These are phyloP conservation scores for Phoma sp. DNA, from an alignment of 2,329 filamentous ascomycete species.

Conservation along the genomic window DNA sequence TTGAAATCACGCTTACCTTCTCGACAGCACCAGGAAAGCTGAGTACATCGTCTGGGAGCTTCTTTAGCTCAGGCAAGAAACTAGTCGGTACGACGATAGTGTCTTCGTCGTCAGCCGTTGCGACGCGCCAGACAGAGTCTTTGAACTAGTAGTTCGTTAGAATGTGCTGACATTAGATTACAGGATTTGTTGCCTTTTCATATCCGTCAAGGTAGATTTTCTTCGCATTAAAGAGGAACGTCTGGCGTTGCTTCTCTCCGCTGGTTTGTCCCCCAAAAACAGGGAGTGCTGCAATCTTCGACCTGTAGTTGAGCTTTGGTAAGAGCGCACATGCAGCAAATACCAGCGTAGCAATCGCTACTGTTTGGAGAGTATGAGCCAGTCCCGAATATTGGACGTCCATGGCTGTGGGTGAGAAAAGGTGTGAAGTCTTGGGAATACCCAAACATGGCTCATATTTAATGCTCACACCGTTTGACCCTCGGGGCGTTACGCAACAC, in stretches of 20 bases:
- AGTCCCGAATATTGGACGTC: conserved; percentile 26
- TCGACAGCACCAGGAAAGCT: conserved; percentile 38
- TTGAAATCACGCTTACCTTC: conserved; percentile 26
- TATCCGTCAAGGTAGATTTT: conserved; percentile 39
- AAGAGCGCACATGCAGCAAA: conserved; percentile 29
- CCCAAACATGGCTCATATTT: conserved; percentile 1
- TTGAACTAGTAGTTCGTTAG: conserved; percentile 35
- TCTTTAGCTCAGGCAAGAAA: conserved; percentile 42
- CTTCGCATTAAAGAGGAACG: conserved; percentile 30
- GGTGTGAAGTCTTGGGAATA: too few species aligned
- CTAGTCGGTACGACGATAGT: conserved; percentile 35
- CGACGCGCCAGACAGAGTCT: conserved; percentile 32
- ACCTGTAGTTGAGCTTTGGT: conserved; percentile 28
- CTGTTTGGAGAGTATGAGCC: conserved; percentile 31
- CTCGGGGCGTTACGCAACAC: not conserved
- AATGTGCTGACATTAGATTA: too few species aligned
- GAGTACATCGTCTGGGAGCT: conserved; percentile 41
- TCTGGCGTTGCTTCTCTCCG: conserved; percentile 30
- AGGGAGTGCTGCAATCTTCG: conserved; percentile 37
- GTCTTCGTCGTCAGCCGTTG: conserved; percentile 25
- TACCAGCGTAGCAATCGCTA: conserved; percentile 30
- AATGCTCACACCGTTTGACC: not conserved
- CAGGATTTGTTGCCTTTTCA: conserved; percentile 23
- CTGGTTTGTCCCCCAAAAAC: conserved; percentile 12
- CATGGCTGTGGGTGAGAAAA: conserved; percentile 17